Base-by-base conservation (phyloP, 1,139 yeast species). In the Blastobotrys aristatus region DNA sequence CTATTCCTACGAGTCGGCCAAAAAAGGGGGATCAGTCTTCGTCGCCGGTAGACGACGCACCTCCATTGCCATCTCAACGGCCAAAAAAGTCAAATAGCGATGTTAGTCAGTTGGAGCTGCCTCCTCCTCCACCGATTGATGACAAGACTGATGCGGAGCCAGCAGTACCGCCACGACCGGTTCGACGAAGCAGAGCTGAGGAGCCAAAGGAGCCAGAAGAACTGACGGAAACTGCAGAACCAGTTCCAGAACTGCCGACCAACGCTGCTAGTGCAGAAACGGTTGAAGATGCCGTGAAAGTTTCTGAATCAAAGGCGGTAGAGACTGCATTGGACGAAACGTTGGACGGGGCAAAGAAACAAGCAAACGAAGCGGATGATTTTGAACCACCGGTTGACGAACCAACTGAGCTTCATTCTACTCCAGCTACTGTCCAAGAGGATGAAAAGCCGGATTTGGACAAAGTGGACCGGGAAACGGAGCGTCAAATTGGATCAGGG, bases 231-330 rank as follows among this genome's bases (percentile, higher is more conserved):
- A 4, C 20, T 13, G 24, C 18, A 8, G 33, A 38, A 13, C 38
- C 40, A 14, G 30, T 33, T 16, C 38, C 36, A 5, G 38, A 36
- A 32, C 7, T 27, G 2, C 38, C 40, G 13, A 17, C 18, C 38
- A 13, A 13, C 16, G 38, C 46, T 20, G 32, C 46, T 14, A 34
- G n/a, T 6, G 33, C 33, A 18, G 46, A 34, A 26, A 29, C 43
- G n/a, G 33, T 24, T 2, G 35, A 27, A 13, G 40, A 17, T 13
- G 46, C 39, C 17, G 30, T 14, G 11, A n/a, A 37, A 30, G 24
- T 26, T n/a, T 17, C 38, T 2, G 38, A 40, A 8, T 37, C 43
- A 16, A 40, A 36, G 11, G 16, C 21, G 2, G 43, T 39, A 22
- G 33, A 30, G 3, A 18, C 43, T 14, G 43, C 38, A 24, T 35